phyloP scores from a whole-genome alignment of 352 stramenopile genomes.

The Halophytophthora polymorphica region DNA sequence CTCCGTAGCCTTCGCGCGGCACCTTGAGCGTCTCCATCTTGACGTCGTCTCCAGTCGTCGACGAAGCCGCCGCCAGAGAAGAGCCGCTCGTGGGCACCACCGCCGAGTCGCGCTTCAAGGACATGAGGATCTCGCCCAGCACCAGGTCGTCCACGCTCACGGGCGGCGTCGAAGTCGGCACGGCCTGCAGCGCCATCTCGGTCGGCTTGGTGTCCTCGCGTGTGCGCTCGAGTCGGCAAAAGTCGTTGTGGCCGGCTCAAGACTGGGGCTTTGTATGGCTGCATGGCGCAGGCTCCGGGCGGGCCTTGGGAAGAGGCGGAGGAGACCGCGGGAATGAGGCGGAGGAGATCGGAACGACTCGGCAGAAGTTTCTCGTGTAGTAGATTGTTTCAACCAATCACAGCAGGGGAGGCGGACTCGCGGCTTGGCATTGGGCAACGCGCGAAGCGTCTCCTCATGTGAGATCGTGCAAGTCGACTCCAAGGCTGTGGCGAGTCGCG shows the following conservation, averaged over 20 bases:
- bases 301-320: not conserved
- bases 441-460: too few species aligned
- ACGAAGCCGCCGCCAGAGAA: not conserved
- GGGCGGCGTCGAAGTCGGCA: not conserved
- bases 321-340: not conserved
- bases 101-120: slow-evolving; percentile 51
- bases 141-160: slow-evolving; percentile 66
- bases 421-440: too few species aligned
- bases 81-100: slow-evolving; percentile 7
- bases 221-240: not conserved
- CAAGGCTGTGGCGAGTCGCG: not conserved
- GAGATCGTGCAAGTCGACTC: too few species aligned
- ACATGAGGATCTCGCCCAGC: slow-evolving; percentile 80
- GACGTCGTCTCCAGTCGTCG: slow-evolving; percentile 2
- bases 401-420: too few species aligned
- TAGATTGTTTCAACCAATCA: too few species aligned
- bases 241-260: not conserved
- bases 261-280: too few species aligned
- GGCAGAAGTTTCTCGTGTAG: too few species aligned
- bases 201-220: not conserved
- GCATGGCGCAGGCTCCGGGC: not conserved
- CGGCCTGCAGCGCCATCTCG: slow-evolving; percentile 9
- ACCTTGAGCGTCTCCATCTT: slow-evolving; percentile 6
- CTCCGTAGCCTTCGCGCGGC: slow-evolving; percentile 32
- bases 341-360: too few species aligned